Evolutionary conservation across 306 rosid species (phyloP).

Genomic region (Cajanus cajan): DNA sequence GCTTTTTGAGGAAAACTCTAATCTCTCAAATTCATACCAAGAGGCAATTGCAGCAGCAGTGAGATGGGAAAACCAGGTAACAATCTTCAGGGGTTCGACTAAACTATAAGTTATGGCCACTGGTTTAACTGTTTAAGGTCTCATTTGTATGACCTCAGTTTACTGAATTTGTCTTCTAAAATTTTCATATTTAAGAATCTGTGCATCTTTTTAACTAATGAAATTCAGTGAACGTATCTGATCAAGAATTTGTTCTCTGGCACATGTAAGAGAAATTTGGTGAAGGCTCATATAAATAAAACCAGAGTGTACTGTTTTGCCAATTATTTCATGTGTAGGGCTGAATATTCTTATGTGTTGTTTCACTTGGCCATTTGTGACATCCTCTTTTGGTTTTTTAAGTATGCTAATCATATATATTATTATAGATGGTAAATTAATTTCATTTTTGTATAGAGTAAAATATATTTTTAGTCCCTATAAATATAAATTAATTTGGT

Average conservation of each 20-base stretch:
- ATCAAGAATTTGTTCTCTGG: neutral
- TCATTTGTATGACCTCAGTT: conserved; percentile 5
- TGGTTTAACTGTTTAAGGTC: neutral
- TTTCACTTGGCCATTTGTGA: neutral
- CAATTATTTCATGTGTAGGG: neutral
- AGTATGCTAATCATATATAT: neutral
- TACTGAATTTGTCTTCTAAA: conserved; percentile 1
- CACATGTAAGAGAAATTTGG: neutral
- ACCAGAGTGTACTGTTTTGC: neutral
- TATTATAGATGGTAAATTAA: neutral
- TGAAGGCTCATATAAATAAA: conserved; percentile 6
- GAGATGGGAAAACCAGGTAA: conserved; percentile 92
- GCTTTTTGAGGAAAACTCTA: conserved; percentile 90
- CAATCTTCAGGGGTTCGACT: neutral
- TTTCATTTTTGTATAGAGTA: neutral
- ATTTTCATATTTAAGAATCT: neutral
- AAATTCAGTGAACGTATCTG: neutral
- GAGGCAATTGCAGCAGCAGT: conserved; percentile 54
- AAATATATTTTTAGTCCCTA: neutral
- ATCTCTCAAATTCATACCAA: conserved; percentile 63
- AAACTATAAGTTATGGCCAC: conserved; percentile 24
- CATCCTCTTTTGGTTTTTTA: neutral
- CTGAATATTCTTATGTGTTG: neutral
- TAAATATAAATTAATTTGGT: neutral
- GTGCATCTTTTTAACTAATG: conserved; percentile 9